A percentile compares a stretch with the other conserved stretches of the same genome.
Conservation (phyloP, 2,329 filamentous ascomycete species). For the Rutstroemia sp. region DNA sequence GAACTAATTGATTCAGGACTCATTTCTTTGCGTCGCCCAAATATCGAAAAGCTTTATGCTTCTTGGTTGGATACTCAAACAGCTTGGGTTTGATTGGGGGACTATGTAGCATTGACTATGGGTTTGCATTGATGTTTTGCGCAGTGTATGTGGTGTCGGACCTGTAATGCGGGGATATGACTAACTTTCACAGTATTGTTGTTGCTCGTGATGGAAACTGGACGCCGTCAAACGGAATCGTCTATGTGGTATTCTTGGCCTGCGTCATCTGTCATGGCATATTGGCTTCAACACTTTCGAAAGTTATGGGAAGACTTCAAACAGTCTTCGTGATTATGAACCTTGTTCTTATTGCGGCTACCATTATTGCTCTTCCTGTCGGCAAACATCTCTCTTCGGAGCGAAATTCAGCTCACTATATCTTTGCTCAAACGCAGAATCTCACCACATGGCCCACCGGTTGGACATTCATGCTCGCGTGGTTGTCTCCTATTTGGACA, state of each 20-base stretch:
- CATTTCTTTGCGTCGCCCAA: slow-evolving; percentile 50
- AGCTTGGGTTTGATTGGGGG: slow-evolving; percentile 53
- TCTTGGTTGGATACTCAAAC: slow-evolving; percentile 54
- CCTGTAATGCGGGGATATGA: not conserved
- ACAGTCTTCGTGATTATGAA: slow-evolving; percentile 49
- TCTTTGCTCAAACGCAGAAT: slow-evolving; percentile 51
- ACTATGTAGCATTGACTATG: slow-evolving; percentile 52
- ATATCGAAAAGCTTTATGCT: slow-evolving; percentile 49
- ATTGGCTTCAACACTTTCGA: slow-evolving; percentile 43
- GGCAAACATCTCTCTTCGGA: slow-evolving; percentile 32
- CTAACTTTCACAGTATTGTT: slow-evolving; percentile 34
- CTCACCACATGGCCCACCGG: slow-evolving; percentile 49
- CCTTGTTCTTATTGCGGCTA: slow-evolving; percentile 46
- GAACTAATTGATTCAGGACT: slow-evolving; percentile 36
- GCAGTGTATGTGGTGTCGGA: slow-evolving; percentile 35
- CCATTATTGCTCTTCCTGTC: slow-evolving; percentile 49
- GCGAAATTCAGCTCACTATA: slow-evolving; percentile 39
- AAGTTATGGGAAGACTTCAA: slow-evolving; percentile 52
- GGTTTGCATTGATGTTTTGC: slow-evolving; percentile 50
- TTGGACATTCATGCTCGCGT: slow-evolving; percentile 53
- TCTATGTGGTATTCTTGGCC: slow-evolving; percentile 50
- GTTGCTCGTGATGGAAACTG: slow-evolving; percentile 49
- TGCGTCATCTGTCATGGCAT: slow-evolving; percentile 47
- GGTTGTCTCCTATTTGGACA: slow-evolving; percentile 56
- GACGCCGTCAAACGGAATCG: slow-evolving; percentile 45